Evolutionary conservation across 345 rosid species (phyloP), one percentile per base, ranked within the genome.

Genomic region (Cochlearia excelsa): DNA sequence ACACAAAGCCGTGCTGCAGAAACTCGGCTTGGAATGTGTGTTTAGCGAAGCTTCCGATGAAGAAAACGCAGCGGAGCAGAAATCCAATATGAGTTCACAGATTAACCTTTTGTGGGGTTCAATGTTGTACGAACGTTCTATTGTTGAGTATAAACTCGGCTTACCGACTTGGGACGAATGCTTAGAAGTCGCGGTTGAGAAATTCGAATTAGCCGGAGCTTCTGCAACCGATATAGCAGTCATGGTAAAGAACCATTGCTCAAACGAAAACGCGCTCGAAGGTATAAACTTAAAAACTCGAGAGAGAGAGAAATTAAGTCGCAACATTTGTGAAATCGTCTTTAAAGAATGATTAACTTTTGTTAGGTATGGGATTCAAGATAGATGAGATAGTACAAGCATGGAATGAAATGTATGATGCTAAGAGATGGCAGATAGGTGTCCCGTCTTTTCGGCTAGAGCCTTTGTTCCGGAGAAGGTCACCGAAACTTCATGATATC

Each of bases 361-460:
- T 16, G 23, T 16, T 16, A 78, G 92, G 87, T 71, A 72, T 87
- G 75, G 94, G 97, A 39, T 93, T 93, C 78, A 87, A 89, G 79
- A 84, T 93, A 9, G 95, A 89, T 60, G 99, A 93, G 78, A 89
- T 93, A 51, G 91, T 93, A 46, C 95, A 89, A 74, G 99, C 99
- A 29, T 89, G 97, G 95, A 93, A 87, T 77, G 99, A 93, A 61
- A 89, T 87, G 99, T 93, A 87, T 71, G 99, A 87, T 77, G 97
- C 88, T 1, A 85, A 82, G 69, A 81, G 95, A 77, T 93, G 99
- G 97, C 85, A 89, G 76, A 79, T 83, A 5, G 97, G 97, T 34
- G 82, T 93, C 70, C 99, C 99, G 29, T 85, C 99, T 60, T 93
- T 93, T 77, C 76, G 97, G 72, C 78, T 93, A 46, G 97, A 93